Evolutionary conservation across 768 basidiomycete species (phyloP), one percentile per base, ranked within the genome.

Genomic region (Tylopilus plumbeoviolaceoides): DNA sequence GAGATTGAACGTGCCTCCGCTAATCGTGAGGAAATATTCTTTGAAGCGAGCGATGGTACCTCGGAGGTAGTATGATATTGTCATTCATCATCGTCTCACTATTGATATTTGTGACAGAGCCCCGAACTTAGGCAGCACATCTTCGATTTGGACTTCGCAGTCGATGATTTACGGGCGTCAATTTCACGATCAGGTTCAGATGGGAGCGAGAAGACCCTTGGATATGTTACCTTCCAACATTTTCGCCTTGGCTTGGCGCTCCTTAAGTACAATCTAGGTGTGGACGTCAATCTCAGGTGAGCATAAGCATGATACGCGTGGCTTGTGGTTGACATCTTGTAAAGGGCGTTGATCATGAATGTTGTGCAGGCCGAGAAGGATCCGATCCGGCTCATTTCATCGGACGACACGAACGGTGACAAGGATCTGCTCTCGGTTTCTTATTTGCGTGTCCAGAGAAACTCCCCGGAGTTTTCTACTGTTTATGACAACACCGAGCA

Each of bases 91-190:
- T 23, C 7, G 14, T 17, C 12, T 38, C 33, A 31, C 50, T 20
- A 21, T 47, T 59, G 39, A 64, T 28, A 40, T 21, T 6, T 36
- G 18, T 28, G 33, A 21, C 40, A 72, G 70, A 62, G 60, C 47
- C 65, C 67, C 23, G 73, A 76, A 49, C 55, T 77, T 28, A 72
- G 72, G 45, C 83, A 84, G 60, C 80, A 79, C 53, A 76, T 82
- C 1, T 91, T 98, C 56, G 89, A 97, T 67, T 73, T 98, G 54
- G 76, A 86, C 51, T 98, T 99, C 73, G 76, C 83, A 30, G 97
- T 98, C 35, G 89, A 92, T 48, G 80, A 81, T 46, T 75, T 99
- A 12, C 78, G 88, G 44, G 91, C 86, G 0, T 82, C 86, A 3
- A 73, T 99, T 36, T 91, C 81, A 59, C 91, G 87, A 59, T 83